Conservation (phyloP, 2,329 filamentous ascomycete species). For the Cercospora sp. region DNA sequence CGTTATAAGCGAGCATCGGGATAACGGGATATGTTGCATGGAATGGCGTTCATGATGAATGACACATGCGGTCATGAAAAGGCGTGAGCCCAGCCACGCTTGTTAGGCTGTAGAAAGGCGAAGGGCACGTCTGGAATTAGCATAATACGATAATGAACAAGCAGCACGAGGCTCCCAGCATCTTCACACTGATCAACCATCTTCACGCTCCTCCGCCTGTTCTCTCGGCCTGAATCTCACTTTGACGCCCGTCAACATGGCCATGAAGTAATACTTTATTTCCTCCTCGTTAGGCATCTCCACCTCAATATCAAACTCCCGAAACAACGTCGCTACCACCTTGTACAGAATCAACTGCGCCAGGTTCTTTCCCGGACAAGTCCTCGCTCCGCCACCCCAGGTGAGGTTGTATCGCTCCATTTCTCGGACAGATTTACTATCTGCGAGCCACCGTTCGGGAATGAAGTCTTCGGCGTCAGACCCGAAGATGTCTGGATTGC, state of each 20-base stretch:
- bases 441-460: conserved; percentile 40
- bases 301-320: conserved; percentile 19
- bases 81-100: background rate
- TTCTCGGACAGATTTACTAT: conserved; percentile 17
- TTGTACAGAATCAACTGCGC: conserved; percentile 35
- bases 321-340: conserved; percentile 15
- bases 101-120: background rate
- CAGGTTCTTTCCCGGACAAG: conserved; percentile 27
- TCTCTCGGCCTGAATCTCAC: background rate
- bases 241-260: conserved; percentile 20
- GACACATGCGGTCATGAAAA: background rate
- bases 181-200: background rate
- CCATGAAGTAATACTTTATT: conserved; percentile 22
- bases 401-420: conserved; percentile 25
- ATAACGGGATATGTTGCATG: background rate
- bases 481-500: conserved; percentile 36
- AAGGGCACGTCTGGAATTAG: background rate
- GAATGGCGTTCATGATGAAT: background rate
- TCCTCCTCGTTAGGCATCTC: conserved; percentile 18
- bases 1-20: background rate
- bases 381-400: conserved; percentile 29
- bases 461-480: conserved; percentile 37
- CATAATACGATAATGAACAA: background rate
- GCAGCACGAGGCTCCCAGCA: background rate
- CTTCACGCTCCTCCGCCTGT: background rate